Conservation (phyloP, 768 basidiomycete species). For the Mrakia frigida region DNA sequence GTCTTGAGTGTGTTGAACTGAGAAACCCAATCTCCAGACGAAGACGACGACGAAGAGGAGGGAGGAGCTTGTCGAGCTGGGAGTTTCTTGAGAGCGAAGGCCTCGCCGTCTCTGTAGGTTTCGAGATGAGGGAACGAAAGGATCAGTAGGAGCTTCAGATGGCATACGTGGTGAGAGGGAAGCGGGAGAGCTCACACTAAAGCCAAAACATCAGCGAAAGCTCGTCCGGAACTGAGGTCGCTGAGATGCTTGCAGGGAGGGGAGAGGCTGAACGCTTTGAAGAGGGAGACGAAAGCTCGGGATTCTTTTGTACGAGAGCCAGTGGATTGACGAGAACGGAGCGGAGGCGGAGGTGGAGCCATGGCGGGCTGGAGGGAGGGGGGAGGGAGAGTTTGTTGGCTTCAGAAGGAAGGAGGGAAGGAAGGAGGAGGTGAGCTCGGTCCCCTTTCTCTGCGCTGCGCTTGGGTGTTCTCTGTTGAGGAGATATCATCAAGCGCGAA, state of each 20-base stretch:
- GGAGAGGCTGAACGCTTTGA: not conserved
- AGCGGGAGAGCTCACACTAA: constrained; percentile 61
- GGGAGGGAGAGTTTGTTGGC: not conserved
- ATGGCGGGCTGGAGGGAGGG: not conserved
- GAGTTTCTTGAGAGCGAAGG: constrained; percentile 54
- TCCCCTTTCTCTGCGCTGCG: not conserved
- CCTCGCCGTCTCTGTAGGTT: constrained; percentile 61
- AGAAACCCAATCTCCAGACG: constrained; percentile 80
- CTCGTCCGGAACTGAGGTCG: constrained; percentile 75
- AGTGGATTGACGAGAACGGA: constrained; percentile 1
- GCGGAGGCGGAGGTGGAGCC: not conserved
- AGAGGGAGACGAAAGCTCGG: constrained; percentile 10
- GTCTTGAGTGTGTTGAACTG: constrained; percentile 77
- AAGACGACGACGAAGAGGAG: constrained; percentile 53
- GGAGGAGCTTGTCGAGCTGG: not conserved
- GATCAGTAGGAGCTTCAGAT: too few species aligned
- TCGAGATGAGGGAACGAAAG: too few species aligned
- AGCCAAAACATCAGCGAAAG: constrained; percentile 67
- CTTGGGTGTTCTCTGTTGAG: too few species aligned
- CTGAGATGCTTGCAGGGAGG: constrained; percentile 43
- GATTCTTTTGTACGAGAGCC: constrained; percentile 5
- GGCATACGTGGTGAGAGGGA: too few species aligned
- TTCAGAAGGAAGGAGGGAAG: not conserved
- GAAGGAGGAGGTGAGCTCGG: not conserved
- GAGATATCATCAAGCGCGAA: too few species aligned